Conservation (phyloP, 306 rosid genomes). For the Pterocarpus macrocarpus region DNA sequence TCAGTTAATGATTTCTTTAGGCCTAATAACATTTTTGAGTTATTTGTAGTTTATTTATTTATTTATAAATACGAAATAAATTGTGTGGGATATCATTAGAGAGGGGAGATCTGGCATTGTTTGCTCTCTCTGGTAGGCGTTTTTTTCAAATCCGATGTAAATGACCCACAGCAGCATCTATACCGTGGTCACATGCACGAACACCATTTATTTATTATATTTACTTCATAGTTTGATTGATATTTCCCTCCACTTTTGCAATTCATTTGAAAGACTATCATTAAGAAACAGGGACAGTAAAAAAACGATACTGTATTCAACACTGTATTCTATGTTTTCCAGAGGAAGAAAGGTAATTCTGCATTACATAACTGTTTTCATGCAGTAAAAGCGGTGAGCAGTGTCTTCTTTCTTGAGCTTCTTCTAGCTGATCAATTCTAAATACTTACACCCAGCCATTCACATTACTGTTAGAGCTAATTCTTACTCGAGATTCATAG, state of each 20-base stretch:
- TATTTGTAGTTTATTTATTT: no score
- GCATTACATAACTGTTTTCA: not conserved
- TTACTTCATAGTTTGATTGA: conserved; percentile 7
- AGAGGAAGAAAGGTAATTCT: not conserved
- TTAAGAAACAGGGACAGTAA: conserved; percentile 4
- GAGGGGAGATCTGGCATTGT: no score
- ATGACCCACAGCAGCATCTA: conserved; percentile 26
- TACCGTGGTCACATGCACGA: conserved; percentile 40
- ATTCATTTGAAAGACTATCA: conserved; percentile 3
- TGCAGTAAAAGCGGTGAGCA: not conserved
- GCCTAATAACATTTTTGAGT: no score
- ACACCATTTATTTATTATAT: not conserved
- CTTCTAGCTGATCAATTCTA: not conserved
- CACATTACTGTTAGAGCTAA: not conserved
- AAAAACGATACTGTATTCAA: not conserved
- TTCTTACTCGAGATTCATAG: not conserved
- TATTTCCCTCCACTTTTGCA: not conserved
- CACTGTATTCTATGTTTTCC: not conserved
- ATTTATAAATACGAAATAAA: no score
- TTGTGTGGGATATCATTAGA: no score
- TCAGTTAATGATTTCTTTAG: not conserved
- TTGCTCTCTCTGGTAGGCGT: no score
- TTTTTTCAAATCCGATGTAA: no score
- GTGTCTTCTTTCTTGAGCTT: not conserved
- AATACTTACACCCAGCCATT: no score